A percentile compares a stretch with the other conserved stretches of the same genome.
Conservation (phyloP, 345 rosid species). For the Ceriops decandra region DNA sequence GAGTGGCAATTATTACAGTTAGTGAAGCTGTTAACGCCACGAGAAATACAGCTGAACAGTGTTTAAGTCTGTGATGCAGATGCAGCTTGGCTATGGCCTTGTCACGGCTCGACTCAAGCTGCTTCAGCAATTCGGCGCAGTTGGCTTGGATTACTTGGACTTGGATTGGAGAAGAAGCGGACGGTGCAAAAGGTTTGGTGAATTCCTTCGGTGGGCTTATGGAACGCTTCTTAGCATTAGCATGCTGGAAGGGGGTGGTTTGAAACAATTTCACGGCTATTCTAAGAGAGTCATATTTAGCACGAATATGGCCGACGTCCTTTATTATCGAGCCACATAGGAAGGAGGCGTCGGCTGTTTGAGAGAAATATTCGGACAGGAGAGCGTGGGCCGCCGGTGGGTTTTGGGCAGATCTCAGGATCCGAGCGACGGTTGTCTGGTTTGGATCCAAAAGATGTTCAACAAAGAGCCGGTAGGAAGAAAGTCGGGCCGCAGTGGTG, state of each 20-base stretch:
- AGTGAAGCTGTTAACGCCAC: conserved; percentile 61
- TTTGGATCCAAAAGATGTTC: conserved; percentile 72
- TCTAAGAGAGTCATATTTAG: conserved; percentile 29
- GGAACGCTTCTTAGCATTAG: too few species aligned
- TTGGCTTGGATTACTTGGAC: conserved; percentile 34
- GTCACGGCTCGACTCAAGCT: conserved; percentile 51
- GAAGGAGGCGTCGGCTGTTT: conserved; percentile 58
- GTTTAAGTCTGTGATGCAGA: conserved; percentile 32
- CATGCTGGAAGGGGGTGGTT: neutral
- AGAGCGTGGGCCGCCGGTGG: conserved; percentile 31
- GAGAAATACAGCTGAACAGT: conserved; percentile 54
- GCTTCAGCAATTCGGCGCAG: conserved; percentile 43
- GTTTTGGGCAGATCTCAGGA: conserved; percentile 30
- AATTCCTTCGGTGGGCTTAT: conserved; percentile 28
- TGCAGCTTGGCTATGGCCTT: conserved; percentile 44
- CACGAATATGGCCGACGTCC: conserved; percentile 46
- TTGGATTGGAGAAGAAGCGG: conserved; percentile 27
- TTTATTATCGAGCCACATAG: conserved; percentile 51
- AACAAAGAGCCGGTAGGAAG: conserved; percentile 69
- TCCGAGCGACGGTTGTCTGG: conserved; percentile 34
- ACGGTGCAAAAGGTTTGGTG: conserved; percentile 31
- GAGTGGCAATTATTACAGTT: conserved; percentile 53
- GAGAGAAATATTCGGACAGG: conserved; percentile 47
- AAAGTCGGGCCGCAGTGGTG: conserved; percentile 61
- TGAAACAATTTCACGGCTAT: conserved; percentile 22